Conservation (phyloP, 139 green algal genomes). For the Medakamo hakoo region DNA sequence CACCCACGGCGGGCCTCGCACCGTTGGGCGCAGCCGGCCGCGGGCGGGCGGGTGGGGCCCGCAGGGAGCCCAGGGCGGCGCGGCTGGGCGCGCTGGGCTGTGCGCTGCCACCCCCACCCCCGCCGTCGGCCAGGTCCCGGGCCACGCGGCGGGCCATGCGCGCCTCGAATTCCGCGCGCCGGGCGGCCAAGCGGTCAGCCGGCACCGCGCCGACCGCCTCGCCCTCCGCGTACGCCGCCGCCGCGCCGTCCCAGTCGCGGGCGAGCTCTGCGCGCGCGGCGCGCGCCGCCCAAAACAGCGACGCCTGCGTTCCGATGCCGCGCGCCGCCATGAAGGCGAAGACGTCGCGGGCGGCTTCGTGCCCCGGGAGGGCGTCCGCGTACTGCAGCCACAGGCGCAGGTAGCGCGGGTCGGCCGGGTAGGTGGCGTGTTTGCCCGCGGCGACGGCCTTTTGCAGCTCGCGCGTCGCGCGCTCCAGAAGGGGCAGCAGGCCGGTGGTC, state of each 20-base stretch:
- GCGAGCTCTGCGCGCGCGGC: not conserved
- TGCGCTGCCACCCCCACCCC: not conserved
- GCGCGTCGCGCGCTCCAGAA: slow-evolving; percentile 69
- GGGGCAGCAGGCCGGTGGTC: slow-evolving; percentile 56
- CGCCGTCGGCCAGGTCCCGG: not conserved
- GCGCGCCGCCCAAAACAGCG: not conserved
- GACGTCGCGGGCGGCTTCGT: not conserved
- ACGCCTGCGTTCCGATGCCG: not conserved
- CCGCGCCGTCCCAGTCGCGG: not conserved
- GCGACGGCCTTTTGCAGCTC: slow-evolving; percentile 22
- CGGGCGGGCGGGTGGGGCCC: too few relatives aligned
- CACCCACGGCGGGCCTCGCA: not conserved
- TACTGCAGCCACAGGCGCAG: slow-evolving; percentile 91
- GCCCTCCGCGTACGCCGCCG: not conserved
- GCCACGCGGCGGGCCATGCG: not conserved
- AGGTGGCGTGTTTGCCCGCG: slow-evolving; percentile 19
- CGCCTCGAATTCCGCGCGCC: not conserved
- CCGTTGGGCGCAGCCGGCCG: not conserved
- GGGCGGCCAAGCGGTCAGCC: not conserved
- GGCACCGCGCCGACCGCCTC: too few relatives aligned
- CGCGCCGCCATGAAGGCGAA: not conserved
- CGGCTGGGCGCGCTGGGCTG: too few relatives aligned
- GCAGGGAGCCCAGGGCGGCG: not conserved
- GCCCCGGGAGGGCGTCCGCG: not conserved
- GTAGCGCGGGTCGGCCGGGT: slow-evolving; percentile 68